phyloP scores from a whole-genome alignment of 371 early-diverging fungal genomes.

The Lichtheimia ornata region DNA sequence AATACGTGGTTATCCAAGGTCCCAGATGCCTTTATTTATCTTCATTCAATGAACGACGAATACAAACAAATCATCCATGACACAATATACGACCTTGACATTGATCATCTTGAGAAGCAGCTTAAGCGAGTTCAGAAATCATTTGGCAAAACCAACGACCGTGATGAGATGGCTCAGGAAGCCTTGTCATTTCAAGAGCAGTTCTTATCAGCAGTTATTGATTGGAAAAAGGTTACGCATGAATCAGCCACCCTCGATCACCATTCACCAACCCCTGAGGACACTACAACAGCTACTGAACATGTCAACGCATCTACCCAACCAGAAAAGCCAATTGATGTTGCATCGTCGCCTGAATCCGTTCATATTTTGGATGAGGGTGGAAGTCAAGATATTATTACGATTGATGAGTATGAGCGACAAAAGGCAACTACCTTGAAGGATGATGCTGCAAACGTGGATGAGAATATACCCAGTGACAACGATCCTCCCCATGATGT shows the following conservation, averaged over 20 bases:
- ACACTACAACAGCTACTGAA: no score
- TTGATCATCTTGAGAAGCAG: conserved; percentile 24
- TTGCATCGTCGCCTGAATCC: background rate
- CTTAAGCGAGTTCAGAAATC: conserved; percentile 35
- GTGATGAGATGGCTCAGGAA: conserved; percentile 41
- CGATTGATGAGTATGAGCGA: background rate
- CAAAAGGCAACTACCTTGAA: background rate
- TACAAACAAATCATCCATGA: conserved; percentile 41
- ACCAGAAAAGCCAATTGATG: background rate
- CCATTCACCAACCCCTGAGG: no score
- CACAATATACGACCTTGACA: conserved; percentile 41
- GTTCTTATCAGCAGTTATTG: conserved; percentile 24
- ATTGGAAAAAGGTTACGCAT: background rate
- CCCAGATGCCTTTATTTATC: conserved; percentile 43
- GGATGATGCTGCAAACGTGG: background rate
- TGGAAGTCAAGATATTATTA: background rate
- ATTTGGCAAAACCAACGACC: conserved; percentile 49
- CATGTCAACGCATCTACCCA: no score
- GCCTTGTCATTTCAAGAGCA: conserved; percentile 41
- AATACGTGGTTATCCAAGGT: conserved; percentile 29
- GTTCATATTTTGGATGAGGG: conserved; percentile 6
- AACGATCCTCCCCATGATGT: no score
- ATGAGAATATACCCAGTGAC: no score
- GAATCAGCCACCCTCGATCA: no score
- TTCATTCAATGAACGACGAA: conserved; percentile 42